Base-by-base conservation (phyloP, 139 green algal species). In the Coccomyxa sp. region DNA sequence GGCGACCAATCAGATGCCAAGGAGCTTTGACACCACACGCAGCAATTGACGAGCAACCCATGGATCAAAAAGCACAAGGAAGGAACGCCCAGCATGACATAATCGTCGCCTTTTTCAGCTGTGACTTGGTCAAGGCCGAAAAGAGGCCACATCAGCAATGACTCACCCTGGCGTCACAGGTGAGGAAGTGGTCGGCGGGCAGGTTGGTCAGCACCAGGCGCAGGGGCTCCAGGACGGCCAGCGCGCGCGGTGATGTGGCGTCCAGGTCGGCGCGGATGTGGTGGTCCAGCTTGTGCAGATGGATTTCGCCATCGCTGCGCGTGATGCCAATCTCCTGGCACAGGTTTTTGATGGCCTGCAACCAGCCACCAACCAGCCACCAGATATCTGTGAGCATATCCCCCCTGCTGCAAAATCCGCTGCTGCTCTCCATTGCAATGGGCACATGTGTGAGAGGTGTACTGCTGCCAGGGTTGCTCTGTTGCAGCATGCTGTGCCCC, bases 291-390 rank as follows among this genome's bases (percentile, higher is more conserved):
- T 92, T 92, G 87, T 98, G 95, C 84, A 97, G 90, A 23, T 89
- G 91, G 63, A 99, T 91, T 38, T 94, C 88, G 82, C 95, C 96
- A 71, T 98, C 96, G 76, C 90, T 94, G 80, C 95, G 90, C 12
- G 93, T 97, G 87, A 98, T 95, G 86, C 94, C 94, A 1, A 96
- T 89, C 88, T 98, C 94, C 10, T 90, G 83, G 89, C 95, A 99
- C 83, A 99, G 99, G 58, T 86, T 90, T 88, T 99, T 99, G 92
- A 99, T 96, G 67, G 95, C 92, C 82, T 88, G 84, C 76, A 57
- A 10, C 71, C 27, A 45, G 0, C 66, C 30, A n/a, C n/a, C n/a
- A n/a, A n/a, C n/a, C n/a, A 23, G 25, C 13, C 13, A 63, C 32
- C 63, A 68, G 17, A 79, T 58, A 17, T 31, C 1, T 79, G 13